These are phyloP conservation scores for Erodium texanum DNA, from an alignment of 441 rosid genomes.

Conservation along the genomic window DNA sequence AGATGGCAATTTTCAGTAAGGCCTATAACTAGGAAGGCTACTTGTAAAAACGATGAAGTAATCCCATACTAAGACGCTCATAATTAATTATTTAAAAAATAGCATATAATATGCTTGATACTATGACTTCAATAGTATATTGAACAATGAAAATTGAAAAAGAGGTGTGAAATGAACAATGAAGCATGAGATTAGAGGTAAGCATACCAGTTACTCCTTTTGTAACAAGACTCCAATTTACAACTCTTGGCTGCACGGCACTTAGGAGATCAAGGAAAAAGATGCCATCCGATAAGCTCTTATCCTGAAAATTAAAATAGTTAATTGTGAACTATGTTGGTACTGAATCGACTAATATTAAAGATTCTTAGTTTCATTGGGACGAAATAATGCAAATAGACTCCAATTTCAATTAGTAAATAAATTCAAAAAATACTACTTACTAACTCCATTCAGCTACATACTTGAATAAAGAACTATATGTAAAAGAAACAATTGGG, in stretches of 20 bases:
- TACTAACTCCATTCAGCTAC: background rate
- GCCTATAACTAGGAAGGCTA: too few species aligned
- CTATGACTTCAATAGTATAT: too few species aligned
- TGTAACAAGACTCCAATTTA: conserved; percentile 66
- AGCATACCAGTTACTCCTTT: conserved; percentile 50
- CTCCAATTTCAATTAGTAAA: background rate
- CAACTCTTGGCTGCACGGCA: conserved; percentile 64
- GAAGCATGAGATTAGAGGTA: conserved; percentile 1
- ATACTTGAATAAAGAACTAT: background rate
- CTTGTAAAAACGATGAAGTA: too few species aligned
- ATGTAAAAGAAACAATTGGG: background rate
- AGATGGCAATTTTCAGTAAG: too few species aligned
- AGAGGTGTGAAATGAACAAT: background rate
- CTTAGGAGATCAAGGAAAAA: conserved; percentile 65
- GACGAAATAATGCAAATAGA: too few species aligned
- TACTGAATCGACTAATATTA: background rate
- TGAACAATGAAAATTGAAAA: too few species aligned
- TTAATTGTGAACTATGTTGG: background rate
- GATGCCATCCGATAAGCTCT: conserved; percentile 51
- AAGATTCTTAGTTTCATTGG: background rate
- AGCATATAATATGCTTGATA: too few species aligned
- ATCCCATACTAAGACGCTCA: too few species aligned
- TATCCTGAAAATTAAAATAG: conserved; percentile 39
- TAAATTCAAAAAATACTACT: background rate
- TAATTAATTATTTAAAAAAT: too few species aligned